Conservation (phyloP, 106 monocot genomes). For the Allium sativum region DNA sequence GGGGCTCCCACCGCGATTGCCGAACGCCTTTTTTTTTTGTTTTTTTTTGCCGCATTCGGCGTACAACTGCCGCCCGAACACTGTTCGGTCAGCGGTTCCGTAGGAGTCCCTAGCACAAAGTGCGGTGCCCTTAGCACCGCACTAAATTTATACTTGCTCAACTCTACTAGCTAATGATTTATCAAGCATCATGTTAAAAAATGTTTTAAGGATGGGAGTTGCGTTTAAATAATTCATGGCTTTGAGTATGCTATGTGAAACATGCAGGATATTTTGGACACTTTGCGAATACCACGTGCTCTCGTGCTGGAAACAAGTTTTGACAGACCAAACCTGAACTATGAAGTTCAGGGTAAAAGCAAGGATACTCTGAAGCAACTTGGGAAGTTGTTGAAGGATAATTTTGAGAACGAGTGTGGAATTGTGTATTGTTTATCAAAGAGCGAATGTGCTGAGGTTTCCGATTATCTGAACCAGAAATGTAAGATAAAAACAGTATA, state of each 20-base stretch:
- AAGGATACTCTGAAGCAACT: constrained; percentile 87
- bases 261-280: constrained; percentile 71
- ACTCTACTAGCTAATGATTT: too few species aligned
- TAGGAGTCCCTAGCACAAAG: too few species aligned
- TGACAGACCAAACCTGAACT: constrained; percentile 81
- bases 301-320: constrained; percentile 77
- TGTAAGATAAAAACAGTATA: constrained; percentile 67
- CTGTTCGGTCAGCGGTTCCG: too few species aligned
- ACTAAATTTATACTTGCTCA: too few species aligned
- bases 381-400: constrained; percentile 61
- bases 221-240: too few species aligned
- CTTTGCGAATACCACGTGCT: constrained; percentile 67
- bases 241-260: background rate
- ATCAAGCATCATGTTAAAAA: too few species aligned
- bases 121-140: too few species aligned
- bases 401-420: constrained; percentile 68
- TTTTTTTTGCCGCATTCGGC: too few species aligned
- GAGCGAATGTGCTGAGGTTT: constrained; percentile 66
- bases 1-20: too few species aligned
- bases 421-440: constrained; percentile 96
- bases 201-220: too few species aligned
- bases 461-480: constrained; percentile 63
- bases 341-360: constrained; percentile 63
- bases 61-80: too few species aligned
- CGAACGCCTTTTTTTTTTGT: too few species aligned